phyloP scores from a whole-genome alignment of 164 flowering plant genomes.

The Taxillus chinensis region DNA sequence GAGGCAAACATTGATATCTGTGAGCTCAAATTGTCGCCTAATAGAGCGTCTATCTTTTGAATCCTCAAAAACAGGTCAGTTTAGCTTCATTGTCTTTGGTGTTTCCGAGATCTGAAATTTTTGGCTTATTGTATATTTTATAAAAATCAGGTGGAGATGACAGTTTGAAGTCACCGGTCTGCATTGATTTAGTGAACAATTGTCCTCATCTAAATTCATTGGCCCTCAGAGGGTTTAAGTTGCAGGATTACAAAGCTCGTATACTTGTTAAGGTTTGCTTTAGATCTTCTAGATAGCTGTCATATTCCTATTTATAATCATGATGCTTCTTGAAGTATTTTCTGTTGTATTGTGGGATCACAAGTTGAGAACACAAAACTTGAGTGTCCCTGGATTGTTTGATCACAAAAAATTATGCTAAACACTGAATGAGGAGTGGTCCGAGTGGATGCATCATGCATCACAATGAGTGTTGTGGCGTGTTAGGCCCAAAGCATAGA shows the following conservation, averaged over 20 bases:
- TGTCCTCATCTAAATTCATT: constrained; percentile 68
- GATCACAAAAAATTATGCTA: no score
- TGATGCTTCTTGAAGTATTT: neutral
- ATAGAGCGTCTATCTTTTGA: constrained; percentile 76
- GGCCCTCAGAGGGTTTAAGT: constrained; percentile 82
- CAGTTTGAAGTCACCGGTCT: constrained; percentile 66
- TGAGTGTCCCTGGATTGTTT: no score
- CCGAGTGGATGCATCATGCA: no score
- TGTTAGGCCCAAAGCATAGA: no score
- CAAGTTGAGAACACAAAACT: neutral
- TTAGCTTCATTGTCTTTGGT: constrained; percentile 1
- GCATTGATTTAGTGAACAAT: constrained; percentile 55
- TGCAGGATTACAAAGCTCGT: constrained; percentile 63
- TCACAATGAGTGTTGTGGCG: no score
- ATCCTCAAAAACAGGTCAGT: constrained; percentile 61
- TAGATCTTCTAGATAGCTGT: neutral
- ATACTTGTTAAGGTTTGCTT: constrained; percentile 61
- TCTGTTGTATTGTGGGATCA: neutral
- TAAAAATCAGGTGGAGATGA: constrained; percentile 73
- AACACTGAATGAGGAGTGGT: no score
- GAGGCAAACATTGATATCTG: constrained; percentile 66
- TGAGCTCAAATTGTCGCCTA: constrained; percentile 54
- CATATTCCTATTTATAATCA: neutral
- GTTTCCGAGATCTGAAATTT: neutral
- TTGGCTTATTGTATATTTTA: constrained; percentile 7